Evolutionary conservation across 129 eudicot genomes (phyloP).

Genomic region (Tagetes patula): DNA sequence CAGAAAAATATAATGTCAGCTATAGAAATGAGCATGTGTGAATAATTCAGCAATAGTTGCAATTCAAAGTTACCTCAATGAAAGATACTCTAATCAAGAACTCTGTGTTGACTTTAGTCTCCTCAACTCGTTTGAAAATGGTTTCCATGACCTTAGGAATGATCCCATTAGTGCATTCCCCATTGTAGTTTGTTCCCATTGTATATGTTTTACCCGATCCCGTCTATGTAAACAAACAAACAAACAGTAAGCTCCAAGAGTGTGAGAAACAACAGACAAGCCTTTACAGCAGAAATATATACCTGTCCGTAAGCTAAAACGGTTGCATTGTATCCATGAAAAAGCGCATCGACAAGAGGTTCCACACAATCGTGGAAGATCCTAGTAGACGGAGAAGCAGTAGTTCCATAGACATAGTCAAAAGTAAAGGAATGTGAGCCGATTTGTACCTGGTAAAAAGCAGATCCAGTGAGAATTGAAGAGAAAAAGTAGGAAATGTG

Average conservation of each 20-base stretch:
- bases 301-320: constrained; percentile 98
- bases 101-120: constrained; percentile 54
- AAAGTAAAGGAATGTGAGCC: constrained; percentile 87
- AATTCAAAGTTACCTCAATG: constrained; percentile 60
- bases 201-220: constrained; percentile 98
- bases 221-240: constrained; percentile 46
- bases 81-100: constrained; percentile 83
- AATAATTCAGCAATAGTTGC: neutral
- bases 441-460: constrained; percentile 67
- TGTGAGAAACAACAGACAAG: neutral
- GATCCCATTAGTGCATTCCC: constrained; percentile 65
- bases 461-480: neutral
- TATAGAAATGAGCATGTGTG: neutral
- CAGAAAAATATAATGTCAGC: neutral
- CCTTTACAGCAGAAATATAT: neutral
- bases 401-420: constrained; percentile 71
- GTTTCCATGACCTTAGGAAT: constrained; percentile 87
- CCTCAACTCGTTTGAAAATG: constrained; percentile 65
- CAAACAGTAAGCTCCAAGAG: constrained; percentile 3
- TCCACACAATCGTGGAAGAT: constrained; percentile 81
- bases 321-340: constrained; percentile 84
- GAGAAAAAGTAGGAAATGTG: too few species aligned
- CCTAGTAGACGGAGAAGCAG: constrained; percentile 37
- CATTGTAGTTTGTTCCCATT: constrained; percentile 93
- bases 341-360: constrained; percentile 79